Percentiles rank a stretch among this genome's conserved stretches.
Conservation (phyloP, 176 grass and related monocot genomes). For the Typha latifolia region DNA sequence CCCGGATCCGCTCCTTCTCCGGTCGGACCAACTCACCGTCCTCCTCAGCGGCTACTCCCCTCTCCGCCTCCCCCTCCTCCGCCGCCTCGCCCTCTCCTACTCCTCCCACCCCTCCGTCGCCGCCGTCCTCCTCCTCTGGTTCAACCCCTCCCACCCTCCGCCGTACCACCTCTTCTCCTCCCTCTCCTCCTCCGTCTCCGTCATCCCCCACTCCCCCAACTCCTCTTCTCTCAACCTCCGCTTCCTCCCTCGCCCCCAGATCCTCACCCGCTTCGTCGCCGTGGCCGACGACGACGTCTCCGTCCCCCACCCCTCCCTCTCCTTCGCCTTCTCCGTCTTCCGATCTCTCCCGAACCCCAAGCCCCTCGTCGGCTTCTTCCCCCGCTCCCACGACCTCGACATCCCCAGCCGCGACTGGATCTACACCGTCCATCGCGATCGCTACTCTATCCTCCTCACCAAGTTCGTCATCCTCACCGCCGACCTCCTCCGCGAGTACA, state of each 20-base stretch:
- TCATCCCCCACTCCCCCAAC: conserved; percentile 38
- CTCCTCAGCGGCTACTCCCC: conserved; percentile 68
- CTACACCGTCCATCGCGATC: conserved; percentile 46
- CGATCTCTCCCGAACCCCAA: not conserved
- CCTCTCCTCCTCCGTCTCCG: conserved; percentile 23
- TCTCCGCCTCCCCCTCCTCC: conserved; percentile 60
- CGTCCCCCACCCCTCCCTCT: conserved; percentile 52
- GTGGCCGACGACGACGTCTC: conserved; percentile 61
- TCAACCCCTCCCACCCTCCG: conserved; percentile 36
- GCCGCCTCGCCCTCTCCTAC: conserved; percentile 37
- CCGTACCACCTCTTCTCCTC: conserved; percentile 8
- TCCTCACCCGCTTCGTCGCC: conserved; percentile 48
- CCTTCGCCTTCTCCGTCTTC: conserved; percentile 43
- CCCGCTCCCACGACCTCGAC: conserved; percentile 71
- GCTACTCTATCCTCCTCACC: conserved; percentile 86
- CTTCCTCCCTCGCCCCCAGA: conserved; percentile 54
- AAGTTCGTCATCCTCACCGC: conserved; percentile 57
- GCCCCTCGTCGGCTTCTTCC: conserved; percentile 65
- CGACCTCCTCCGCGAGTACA: conserved; percentile 45
- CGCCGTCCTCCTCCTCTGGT: conserved; percentile 60
- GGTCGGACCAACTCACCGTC: conserved; percentile 60
- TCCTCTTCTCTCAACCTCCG: conserved; percentile 71
- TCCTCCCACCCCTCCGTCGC: conserved; percentile 44
- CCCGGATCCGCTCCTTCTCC: conserved; percentile 20
- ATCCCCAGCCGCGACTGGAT: conserved; percentile 43